These are phyloP conservation scores for Aspergillus awamori DNA, from an alignment of 2,329 filamentous ascomycete genomes.

Conservation along the genomic window DNA sequence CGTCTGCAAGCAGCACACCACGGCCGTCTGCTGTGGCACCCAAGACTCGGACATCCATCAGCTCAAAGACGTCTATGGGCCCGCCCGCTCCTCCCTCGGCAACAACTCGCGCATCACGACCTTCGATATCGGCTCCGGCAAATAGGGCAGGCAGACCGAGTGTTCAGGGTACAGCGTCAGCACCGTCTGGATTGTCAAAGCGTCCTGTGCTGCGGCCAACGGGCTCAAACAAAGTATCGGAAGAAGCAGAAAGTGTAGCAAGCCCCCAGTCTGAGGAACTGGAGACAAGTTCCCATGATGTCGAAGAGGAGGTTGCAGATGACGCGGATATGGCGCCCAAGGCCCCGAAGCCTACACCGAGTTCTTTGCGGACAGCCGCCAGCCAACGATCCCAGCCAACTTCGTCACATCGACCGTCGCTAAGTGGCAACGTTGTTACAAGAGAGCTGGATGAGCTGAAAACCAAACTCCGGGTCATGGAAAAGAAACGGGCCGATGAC, in stretches of 20 bases:
- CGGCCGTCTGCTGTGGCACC: conserved; percentile 55
- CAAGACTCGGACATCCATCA: conserved; percentile 61
- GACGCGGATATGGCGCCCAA: conserved; percentile 26
- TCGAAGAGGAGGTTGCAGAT: conserved; percentile 26
- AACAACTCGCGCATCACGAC: conserved; percentile 41
- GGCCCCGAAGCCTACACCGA: conserved; percentile 27
- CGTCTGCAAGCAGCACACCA: conserved; percentile 46
- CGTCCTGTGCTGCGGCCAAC: conserved; percentile 38
- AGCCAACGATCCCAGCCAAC: conserved; percentile 34
- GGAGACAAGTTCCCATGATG: conserved; percentile 31
- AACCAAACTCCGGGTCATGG: conserved; percentile 80
- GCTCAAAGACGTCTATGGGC: conserved; percentile 66
- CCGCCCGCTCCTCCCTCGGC: conserved; percentile 54
- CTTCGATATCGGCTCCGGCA: conserved; percentile 40
- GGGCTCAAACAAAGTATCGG: conserved; percentile 29
- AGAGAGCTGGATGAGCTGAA: conserved; percentile 85
- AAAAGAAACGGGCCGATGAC: conserved; percentile 84
- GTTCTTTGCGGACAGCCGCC: conserved; percentile 27
- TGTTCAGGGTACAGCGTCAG: conserved; percentile 28
- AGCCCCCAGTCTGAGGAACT: conserved; percentile 35
- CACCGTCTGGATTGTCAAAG: conserved; percentile 31
- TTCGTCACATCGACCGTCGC: conserved; percentile 47
- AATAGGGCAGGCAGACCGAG: conserved; percentile 39
- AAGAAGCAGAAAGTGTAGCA: conserved; percentile 29
- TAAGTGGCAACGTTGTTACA: conserved; percentile 50